These are phyloP conservation scores for Odontarrhena argentea DNA, from an alignment of 345 rosid genomes.

Conservation along the genomic window DNA sequence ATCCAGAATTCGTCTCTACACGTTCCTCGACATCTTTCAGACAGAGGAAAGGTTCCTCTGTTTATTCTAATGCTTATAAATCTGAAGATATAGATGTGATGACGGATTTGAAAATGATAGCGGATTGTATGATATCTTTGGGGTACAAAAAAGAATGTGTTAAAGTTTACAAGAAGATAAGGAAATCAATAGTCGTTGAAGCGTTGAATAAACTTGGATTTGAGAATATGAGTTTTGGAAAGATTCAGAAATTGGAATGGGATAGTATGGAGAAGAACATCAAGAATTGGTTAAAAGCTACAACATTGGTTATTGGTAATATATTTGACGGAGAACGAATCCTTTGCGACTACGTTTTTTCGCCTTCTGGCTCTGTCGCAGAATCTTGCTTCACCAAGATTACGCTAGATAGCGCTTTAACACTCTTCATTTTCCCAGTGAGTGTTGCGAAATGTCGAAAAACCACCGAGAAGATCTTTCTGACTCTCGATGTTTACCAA, in stretches of 20 bases:
- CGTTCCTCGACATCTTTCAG: slow-evolving; percentile 36
- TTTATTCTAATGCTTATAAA: slow-evolving; percentile 27
- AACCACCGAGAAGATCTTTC: slow-evolving; percentile 60
- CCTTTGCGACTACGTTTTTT: slow-evolving; percentile 69
- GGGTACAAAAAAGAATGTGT: slow-evolving; percentile 78
- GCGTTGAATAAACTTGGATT: slow-evolving; percentile 59
- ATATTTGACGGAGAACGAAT: slow-evolving; percentile 66
- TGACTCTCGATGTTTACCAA: slow-evolving; percentile 62
- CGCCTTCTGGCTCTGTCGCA: slow-evolving; percentile 50
- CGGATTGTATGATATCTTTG: slow-evolving; percentile 81
- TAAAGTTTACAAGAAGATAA: slow-evolving; percentile 52
- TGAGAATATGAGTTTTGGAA: slow-evolving; percentile 49
- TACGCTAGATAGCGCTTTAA: slow-evolving; percentile 64
- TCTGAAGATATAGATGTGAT: slow-evolving; percentile 46
- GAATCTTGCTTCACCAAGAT: slow-evolving; percentile 74
- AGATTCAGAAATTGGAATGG: slow-evolving; percentile 73
- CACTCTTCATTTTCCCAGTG: slow-evolving; percentile 69
- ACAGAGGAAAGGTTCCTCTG: slow-evolving; percentile 1
- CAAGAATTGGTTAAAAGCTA: slow-evolving; percentile 59
- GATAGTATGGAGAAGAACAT: slow-evolving; percentile 63
- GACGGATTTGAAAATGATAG: slow-evolving; percentile 69
- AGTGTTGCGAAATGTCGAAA: slow-evolving; percentile 53
- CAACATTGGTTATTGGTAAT: slow-evolving; percentile 48
- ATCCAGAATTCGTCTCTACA: slow-evolving; percentile 56
- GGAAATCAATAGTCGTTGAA: slow-evolving; percentile 76